These are phyloP conservation scores for Fragaria nilgerrensis DNA, from an alignment of 306 rosid genomes.

Conservation along the genomic window DNA sequence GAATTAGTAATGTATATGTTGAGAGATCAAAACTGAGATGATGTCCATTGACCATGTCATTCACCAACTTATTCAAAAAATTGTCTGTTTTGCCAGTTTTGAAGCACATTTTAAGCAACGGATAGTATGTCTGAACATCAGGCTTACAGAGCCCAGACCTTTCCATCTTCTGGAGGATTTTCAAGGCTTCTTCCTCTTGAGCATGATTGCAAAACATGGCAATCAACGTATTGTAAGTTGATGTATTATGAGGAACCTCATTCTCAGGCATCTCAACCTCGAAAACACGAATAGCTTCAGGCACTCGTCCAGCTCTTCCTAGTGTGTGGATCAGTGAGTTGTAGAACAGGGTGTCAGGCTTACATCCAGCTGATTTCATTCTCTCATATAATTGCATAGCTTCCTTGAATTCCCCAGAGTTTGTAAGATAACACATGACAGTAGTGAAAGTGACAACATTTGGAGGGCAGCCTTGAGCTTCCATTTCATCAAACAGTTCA, in stretches of 20 bases:
- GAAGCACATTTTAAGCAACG: conserved; percentile 76
- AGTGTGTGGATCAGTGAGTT: conserved; percentile 67
- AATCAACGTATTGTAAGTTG: conserved; percentile 79
- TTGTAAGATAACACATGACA: conserved; percentile 59
- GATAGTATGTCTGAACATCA: conserved; percentile 73
- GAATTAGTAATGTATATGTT: conserved; percentile 73
- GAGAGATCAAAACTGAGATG: conserved; percentile 76
- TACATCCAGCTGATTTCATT: conserved; percentile 60
- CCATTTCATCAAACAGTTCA: conserved; percentile 86
- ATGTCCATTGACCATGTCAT: conserved; percentile 64
- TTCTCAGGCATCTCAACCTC: conserved; percentile 56
- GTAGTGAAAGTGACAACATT: conserved; percentile 71
- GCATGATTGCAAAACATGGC: conserved; percentile 63
- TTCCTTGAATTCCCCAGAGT: conserved; percentile 57
- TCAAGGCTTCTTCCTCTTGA: conserved; percentile 53
- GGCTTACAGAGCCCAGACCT: conserved; percentile 63
- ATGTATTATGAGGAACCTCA: conserved; percentile 54
- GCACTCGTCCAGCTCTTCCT: conserved; percentile 61
- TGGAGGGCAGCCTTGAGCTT: conserved; percentile 55
- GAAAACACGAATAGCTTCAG: conserved; percentile 50
- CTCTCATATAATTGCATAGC: conserved; percentile 55
- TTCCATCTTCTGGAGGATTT: conserved; percentile 56
- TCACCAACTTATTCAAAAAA: conserved; percentile 47
- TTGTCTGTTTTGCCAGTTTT: conserved; percentile 46
- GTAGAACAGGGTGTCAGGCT: conserved; percentile 65